Conservation (phyloP, 2,329 filamentous ascomycete species). For the Plenodomus biglobosus region DNA sequence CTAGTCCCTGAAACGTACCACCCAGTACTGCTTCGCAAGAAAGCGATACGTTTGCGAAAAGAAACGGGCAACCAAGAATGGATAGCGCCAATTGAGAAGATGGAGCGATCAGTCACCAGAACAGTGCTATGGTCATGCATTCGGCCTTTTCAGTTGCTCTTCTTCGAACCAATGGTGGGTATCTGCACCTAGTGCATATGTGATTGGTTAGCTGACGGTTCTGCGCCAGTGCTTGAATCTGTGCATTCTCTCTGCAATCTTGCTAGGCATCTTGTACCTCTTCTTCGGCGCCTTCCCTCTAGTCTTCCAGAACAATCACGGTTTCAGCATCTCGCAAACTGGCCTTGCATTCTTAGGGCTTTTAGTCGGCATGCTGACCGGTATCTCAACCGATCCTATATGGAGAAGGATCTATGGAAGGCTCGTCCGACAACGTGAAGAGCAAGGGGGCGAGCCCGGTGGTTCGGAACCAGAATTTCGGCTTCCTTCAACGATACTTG, state of each 20-base stretch:
- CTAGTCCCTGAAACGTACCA: slow-evolving; percentile 88
- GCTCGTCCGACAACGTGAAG: slow-evolving; percentile 58
- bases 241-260: slow-evolving; percentile 77
- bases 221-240: slow-evolving; percentile 64
- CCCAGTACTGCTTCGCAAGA: slow-evolving; percentile 68
- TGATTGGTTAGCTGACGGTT: slow-evolving; percentile 32
- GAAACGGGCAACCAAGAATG: slow-evolving; percentile 78
- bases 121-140: slow-evolving; percentile 57
- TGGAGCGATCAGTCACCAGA: slow-evolving; percentile 64
- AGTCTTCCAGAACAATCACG: slow-evolving; percentile 73
- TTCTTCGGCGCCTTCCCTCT: slow-evolving; percentile 88
- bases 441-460: slow-evolving; percentile 55
- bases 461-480: slow-evolving; percentile 83
- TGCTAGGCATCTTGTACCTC: slow-evolving; percentile 86
- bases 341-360: slow-evolving; percentile 73
- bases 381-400: slow-evolving; percentile 64
- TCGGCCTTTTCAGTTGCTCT: slow-evolving; percentile 73
- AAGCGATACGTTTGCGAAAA: slow-evolving; percentile 68
- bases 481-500: slow-evolving; percentile 66
- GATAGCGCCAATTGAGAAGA: slow-evolving; percentile 74
- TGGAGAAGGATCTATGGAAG: slow-evolving; percentile 63
- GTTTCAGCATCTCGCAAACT: slow-evolving; percentile 75
- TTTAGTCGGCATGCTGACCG: slow-evolving; percentile 66
- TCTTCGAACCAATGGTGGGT: slow-evolving; percentile 74
- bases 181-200: background rate